Evolutionary conservation across 1,139 yeast genomes (phyloP), one percentile per base, ranked within the genome.

Genomic region (Candida frijolesensis): DNA sequence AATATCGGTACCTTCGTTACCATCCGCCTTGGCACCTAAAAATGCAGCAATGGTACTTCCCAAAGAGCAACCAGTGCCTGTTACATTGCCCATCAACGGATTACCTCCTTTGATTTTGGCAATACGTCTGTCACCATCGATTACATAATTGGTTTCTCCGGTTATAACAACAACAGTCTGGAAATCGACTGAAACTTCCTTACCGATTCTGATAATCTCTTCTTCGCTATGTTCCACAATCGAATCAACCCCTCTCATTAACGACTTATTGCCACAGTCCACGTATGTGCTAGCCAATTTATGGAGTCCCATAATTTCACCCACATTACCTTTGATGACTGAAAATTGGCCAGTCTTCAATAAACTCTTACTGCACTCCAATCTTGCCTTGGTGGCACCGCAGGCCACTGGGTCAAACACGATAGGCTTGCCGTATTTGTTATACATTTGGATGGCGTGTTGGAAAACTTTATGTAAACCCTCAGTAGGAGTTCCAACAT

Each of bases 361-460:
- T 10, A 90, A 60, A 1, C 64, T 62, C 34, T 72, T 66, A 48
- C 84, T 78, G 29, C 83, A 72, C 2, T 67, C 63, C 35, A 74
- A 70, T 52, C 98, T 73, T 9, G 83, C 79, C 2, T 61, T 55
- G 0, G 96, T 79, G 0, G 97, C 97, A 29, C 96, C 96, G 41
- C 87, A 90, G 0, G 94, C 98, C 12, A 92, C 97, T 0, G 97
- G 98, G 63, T 92, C 98, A 59, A 87, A 85, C 0, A 91, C 81
- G 38, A 90, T 78, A 6, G 89, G 92, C 49, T 78, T 76, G 8
- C 82, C 80, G 15, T 68, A 61, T 25, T 64, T 64, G 61, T 87
- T 87, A 63, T 91, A 90, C 1, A 78, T 79, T 6, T 63, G 60
- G 38, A 87, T 66, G 0, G 95, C 96, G 5, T 64, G 62, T 29